These are phyloP conservation scores for Gynostemma pentaphyllum DNA, from an alignment of 306 rosid genomes.

Conservation along the genomic window DNA sequence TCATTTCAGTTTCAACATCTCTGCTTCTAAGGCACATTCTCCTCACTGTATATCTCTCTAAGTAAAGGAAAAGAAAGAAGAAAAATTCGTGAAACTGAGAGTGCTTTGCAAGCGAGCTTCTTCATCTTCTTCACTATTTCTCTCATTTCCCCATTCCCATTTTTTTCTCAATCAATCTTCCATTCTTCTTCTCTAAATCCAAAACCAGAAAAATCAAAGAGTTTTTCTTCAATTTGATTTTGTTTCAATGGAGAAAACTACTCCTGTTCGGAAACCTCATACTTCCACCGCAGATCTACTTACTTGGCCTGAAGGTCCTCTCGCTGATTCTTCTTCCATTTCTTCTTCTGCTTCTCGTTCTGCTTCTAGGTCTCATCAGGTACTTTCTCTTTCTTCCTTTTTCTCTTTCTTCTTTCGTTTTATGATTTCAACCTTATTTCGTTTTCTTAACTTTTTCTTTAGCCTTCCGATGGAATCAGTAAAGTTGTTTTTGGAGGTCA, in stretches of 20 bases:
- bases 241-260: conserved; percentile 58
- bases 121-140: background rate
- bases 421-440: background rate
- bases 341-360: conserved; percentile 53
- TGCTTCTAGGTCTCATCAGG: conserved; percentile 74
- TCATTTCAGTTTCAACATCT: background rate
- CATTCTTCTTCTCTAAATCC: background rate
- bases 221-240: background rate
- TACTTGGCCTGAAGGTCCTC: conserved; percentile 78
- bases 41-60: background rate
- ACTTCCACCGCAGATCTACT: conserved; percentile 99
- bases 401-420: background rate
- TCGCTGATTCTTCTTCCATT: conserved; percentile 44
- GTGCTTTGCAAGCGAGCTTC: background rate
- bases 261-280: conserved; percentile 90
- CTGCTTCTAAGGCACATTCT: background rate
- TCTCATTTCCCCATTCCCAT: background rate
- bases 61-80: too few species aligned
- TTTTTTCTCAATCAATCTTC: too few species aligned
- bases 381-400: background rate
- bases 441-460: background rate
- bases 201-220: too few species aligned
- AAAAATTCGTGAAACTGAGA: too few species aligned
- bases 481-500: conserved; percentile 97
- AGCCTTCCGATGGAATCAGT: conserved; percentile 99